phyloP scores from a whole-genome alignment of 75 land plant genomes.

The Ceratopteris richardii region DNA sequence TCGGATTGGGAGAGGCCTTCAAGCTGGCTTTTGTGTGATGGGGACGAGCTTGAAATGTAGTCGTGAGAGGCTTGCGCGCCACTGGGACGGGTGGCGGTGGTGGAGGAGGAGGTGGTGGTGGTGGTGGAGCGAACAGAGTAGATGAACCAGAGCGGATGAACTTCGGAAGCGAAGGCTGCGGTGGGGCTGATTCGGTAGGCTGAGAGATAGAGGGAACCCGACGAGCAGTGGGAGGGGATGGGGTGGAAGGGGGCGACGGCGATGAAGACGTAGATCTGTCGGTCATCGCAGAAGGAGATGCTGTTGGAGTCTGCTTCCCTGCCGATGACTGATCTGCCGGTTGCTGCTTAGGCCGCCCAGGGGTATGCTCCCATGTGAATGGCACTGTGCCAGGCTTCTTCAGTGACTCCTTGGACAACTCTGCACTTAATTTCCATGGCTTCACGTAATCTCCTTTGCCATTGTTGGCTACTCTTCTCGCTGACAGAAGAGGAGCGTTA shows the following conservation, averaged over 20 bases:
- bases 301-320: conserved; percentile 18
- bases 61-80: not conserved
- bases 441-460: not conserved
- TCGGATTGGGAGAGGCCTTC: too few species aligned
- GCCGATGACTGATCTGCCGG: conserved; percentile 1
- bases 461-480: conserved; percentile 12
- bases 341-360: conserved; percentile 52
- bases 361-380: conserved; percentile 67
- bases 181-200: not conserved
- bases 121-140: not conserved
- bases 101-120: not conserved
- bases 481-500: conserved; percentile 47
- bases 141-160: too few species aligned
- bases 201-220: not conserved
- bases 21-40: not conserved
- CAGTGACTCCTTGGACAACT: conserved; percentile 46
- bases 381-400: conserved; percentile 61
- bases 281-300: not conserved
- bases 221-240: not conserved
- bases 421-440: conserved; percentile 19
- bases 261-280: conserved; percentile 4
- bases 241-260: not conserved
- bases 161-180: not conserved
- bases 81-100: not conserved
- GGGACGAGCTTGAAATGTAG: not conserved